Conservation (phyloP, 2,329 filamentous ascomycete genomes). For the Fusarium nodosum region DNA sequence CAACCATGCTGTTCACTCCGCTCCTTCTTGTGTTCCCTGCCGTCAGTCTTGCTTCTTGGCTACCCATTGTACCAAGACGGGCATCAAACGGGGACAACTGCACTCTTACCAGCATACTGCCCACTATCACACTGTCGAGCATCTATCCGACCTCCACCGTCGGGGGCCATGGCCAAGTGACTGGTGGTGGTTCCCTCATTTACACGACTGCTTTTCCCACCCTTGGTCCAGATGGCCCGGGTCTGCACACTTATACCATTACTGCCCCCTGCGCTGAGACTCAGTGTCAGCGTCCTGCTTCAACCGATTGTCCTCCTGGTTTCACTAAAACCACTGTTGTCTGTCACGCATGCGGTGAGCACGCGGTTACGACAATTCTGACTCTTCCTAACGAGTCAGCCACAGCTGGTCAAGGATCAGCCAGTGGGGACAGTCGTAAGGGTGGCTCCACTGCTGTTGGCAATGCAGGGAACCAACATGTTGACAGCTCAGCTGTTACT, state of each 20-base stretch:
- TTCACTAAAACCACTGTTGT: slow-evolving; percentile 25
- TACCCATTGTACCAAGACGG: slow-evolving; percentile 15
- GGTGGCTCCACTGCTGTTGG: background rate
- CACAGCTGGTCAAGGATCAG: slow-evolving; percentile 13
- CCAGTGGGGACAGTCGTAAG: background rate
- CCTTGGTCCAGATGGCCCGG: slow-evolving; percentile 20
- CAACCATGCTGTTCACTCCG: slow-evolving; percentile 21
- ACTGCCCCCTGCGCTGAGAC: slow-evolving; percentile 18
- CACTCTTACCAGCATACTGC: slow-evolving; percentile 17
- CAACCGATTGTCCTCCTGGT: slow-evolving; percentile 20
- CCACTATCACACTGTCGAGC: slow-evolving; percentile 16
- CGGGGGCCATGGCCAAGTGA: background rate
- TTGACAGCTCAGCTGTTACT: too few species aligned
- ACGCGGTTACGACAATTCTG: slow-evolving; percentile 11
- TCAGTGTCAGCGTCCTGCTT: slow-evolving; percentile 10
- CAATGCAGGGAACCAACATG: too few species aligned
- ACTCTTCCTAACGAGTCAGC: slow-evolving; percentile 28
- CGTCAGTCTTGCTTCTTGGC: slow-evolving; percentile 18
- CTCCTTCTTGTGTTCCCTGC: slow-evolving; percentile 25
- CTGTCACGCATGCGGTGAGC: slow-evolving; percentile 19
- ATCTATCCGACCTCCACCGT: slow-evolving; percentile 15
- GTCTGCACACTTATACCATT: slow-evolving; percentile 30
- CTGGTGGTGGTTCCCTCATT: slow-evolving; percentile 3
- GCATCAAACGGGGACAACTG: slow-evolving; percentile 8
- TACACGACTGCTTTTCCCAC: slow-evolving; percentile 19